A percentile compares a stretch with the other conserved stretches of the same genome.
These are phyloP conservation scores for Phaeosphaeria sp. DNA, from an alignment of 2,329 filamentous ascomycete species.

Conservation along the genomic window DNA sequence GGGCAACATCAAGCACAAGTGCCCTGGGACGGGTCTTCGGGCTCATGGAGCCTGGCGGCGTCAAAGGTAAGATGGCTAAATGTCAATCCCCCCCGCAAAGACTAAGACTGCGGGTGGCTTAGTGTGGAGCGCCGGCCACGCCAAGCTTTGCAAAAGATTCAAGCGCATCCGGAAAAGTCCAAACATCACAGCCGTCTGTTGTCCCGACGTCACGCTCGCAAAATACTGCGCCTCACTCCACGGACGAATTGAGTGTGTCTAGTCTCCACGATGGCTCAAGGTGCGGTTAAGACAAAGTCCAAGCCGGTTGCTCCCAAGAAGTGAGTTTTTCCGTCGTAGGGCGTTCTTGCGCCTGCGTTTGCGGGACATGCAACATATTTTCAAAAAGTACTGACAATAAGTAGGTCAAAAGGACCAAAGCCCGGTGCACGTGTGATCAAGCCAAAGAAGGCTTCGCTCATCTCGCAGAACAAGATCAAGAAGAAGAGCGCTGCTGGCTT, in stretches of 20 bases:
- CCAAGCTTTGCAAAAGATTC: conserved; percentile 12
- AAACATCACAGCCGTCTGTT: not conserved
- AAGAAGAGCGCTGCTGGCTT: conserved; percentile 71
- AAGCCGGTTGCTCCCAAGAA: conserved; percentile 47
- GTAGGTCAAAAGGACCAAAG: conserved; percentile 54
- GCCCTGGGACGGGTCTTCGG: conserved; percentile 33
- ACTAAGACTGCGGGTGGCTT: conserved; percentile 4
- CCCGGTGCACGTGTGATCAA: conserved; percentile 68
- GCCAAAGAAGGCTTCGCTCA: conserved; percentile 68
- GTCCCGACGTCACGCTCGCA: conserved; percentile 3
- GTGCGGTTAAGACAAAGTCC: conserved; percentile 53
- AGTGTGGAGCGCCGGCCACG: conserved; percentile 16
- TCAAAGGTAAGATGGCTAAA: conserved; percentile 37
- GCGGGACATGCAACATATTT: too few species aligned
- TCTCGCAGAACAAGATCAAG: conserved; percentile 67
- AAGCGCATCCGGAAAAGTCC: not conserved
- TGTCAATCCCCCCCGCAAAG: conserved; percentile 3
- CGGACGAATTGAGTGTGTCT: not conserved
- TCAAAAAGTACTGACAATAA: not conserved
- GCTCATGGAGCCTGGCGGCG: conserved; percentile 22
- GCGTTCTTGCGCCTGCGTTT: not conserved
- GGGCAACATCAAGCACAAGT: not conserved
- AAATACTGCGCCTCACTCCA: conserved; percentile 7
- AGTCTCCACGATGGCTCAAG: conserved; percentile 53
- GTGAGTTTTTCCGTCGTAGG: conserved; percentile 34